Evolutionary conservation across 345 rosid genomes (phyloP), one percentile per base, ranked within the genome.

Genomic region (Populus tremula): DNA sequence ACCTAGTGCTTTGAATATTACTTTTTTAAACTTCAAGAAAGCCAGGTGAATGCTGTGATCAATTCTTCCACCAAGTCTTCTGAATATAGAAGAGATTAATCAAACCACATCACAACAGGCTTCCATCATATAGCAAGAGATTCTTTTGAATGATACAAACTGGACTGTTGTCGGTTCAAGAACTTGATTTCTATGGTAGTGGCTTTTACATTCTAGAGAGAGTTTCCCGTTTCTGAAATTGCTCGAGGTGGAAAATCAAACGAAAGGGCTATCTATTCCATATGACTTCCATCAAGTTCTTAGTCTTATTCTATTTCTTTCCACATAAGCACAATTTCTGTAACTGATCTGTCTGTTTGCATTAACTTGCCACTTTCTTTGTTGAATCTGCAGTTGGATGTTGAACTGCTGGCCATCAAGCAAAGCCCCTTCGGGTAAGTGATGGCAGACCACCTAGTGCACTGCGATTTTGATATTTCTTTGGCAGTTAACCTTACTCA

Each of bases 361-460:
- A 23, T 18, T 23, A 14, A 45, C 3, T 9, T 54, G 70, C 54
- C 72, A 1, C 56, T 75, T 29, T 67, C 33, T 79, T 67, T 67
- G 50, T 47, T 69, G 50, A 68, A 77, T 78, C 45, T 84, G 85
- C 91, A 91, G 97, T 81, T 94, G 85, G 98, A 93, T 87, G 90
- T 93, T 79, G 96, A 94, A 79, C 85, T 93, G 71, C 83, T 94
- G 63, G 21, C 98, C 56, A 94, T 94, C 95, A 94, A 94, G 76
- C 94, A 90, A 84, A 90, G 88, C 75, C 93, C 97, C 69, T 94
- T 94, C 36, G 97, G 98, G 98, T 94, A 86, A 85, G 90, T 70
- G 31, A 54, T 11, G 13, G 12, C 0, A 5, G 20, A 59, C 23
- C 36, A 14, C 20, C 16, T 5, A 29, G 16, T 23, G 39, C 69